These are phyloP conservation scores for Sphaerulina musiva DNA, from an alignment of 2,329 filamentous ascomycete species.

Conservation along the genomic window DNA sequence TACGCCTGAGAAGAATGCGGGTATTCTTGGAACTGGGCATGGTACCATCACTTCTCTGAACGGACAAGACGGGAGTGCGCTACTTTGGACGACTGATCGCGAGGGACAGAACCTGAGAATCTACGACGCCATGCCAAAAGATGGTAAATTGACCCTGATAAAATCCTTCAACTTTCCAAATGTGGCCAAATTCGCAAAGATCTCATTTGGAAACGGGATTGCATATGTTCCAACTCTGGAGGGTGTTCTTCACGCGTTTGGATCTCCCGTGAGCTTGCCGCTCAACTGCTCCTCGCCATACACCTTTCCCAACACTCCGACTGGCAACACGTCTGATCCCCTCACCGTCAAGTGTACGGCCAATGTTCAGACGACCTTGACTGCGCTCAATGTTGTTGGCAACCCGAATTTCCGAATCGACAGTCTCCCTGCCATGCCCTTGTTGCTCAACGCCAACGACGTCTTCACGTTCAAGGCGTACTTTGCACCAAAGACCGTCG, in stretches of 20 bases:
- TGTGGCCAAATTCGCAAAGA: conserved; percentile 6
- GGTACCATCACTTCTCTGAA: conserved; percentile 8
- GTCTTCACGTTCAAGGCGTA: conserved; percentile 7
- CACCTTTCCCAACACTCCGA: conserved; percentile 3
- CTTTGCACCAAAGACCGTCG: conserved; percentile 5
- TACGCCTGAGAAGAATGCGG: conserved; percentile 8
- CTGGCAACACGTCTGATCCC: conserved; percentile 5
- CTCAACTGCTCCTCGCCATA: conserved; percentile 8
- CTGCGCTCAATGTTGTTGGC: background rate
- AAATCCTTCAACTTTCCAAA: conserved; percentile 5
- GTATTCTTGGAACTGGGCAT: conserved; percentile 5
- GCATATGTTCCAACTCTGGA: conserved; percentile 5
- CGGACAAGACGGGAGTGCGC: conserved; percentile 1
- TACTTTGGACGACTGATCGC: conserved; percentile 8
- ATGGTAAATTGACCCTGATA: conserved; percentile 1
- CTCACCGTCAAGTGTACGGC: conserved; percentile 3
- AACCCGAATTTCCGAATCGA: conserved; percentile 9
- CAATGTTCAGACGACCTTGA: conserved; percentile 6
- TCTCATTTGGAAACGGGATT: conserved; percentile 3
- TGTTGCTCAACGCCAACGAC: background rate
- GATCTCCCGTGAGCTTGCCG: conserved; percentile 7
- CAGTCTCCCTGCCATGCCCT: conserved; percentile 2
- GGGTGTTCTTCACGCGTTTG: conserved; percentile 7
- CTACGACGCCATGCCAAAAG: conserved; percentile 7
- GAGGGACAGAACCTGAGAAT: conserved; percentile 9